These are phyloP conservation scores for Physcia stellaris DNA, from an alignment of 495 filamentous ascomycete species.

Conservation along the genomic window DNA sequence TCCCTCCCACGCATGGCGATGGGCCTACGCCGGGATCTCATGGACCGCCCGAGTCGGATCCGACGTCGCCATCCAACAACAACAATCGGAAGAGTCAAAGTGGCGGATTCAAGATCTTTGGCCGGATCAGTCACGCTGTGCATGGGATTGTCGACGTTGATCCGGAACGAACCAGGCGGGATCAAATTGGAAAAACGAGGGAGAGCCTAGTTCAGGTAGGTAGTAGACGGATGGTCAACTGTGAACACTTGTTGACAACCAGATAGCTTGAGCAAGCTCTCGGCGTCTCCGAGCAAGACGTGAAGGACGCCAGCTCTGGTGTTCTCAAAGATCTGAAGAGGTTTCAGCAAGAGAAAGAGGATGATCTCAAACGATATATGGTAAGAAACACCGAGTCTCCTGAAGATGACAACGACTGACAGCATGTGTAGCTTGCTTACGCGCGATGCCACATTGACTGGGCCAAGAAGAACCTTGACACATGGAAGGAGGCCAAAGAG, in stretches of 20 bases:
- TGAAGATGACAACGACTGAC: no score
- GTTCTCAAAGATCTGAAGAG: slow-evolving; percentile 79
- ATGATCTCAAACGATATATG: slow-evolving; percentile 88
- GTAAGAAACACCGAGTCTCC: slow-evolving; percentile 44
- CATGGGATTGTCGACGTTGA: slow-evolving; percentile 94
- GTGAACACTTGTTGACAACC: slow-evolving; percentile 5
- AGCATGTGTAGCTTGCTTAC: slow-evolving; percentile 73
- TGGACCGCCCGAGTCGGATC: slow-evolving; percentile 19
- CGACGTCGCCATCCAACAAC: slow-evolving; percentile 20
- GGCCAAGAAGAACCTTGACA: slow-evolving; percentile 94
- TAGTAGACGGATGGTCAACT: neutral
- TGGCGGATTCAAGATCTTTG: slow-evolving; percentile 86
- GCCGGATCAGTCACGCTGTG: slow-evolving; percentile 82
- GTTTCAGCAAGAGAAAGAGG: slow-evolving; percentile 90
- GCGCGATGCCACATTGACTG: slow-evolving; percentile 91
- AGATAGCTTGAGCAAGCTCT: slow-evolving; percentile 80
- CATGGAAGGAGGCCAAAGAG: slow-evolving; percentile 89
- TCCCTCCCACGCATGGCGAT: slow-evolving; percentile 78
- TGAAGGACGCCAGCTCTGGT: slow-evolving; percentile 75
- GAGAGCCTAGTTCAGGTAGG: slow-evolving; percentile 53
- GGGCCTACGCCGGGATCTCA: slow-evolving; percentile 44
- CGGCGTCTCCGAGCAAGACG: slow-evolving; percentile 73
- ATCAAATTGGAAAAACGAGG: slow-evolving; percentile 88
- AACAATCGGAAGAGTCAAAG: slow-evolving; percentile 58
- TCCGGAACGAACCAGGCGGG: slow-evolving; percentile 79